Percentiles rank a stretch among this genome's conserved stretches.
Evolutionary conservation across 73 alveolate species (phyloP).

Genomic region (Diophrys appendiculata): DNA sequence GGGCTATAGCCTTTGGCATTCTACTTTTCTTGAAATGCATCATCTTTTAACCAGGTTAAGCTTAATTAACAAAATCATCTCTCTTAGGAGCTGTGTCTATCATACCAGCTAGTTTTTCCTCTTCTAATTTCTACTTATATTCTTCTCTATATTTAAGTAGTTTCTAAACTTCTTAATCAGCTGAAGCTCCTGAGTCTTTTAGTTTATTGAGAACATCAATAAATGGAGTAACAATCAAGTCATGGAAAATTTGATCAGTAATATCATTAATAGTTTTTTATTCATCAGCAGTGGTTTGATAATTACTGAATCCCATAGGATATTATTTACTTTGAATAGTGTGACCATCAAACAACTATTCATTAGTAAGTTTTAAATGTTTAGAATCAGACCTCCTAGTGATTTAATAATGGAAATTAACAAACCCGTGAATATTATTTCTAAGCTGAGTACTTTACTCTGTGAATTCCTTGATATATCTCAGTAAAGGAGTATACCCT

Average conservation of each 20-base stretch:
- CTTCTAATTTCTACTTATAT: not conserved
- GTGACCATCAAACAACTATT: too few species aligned
- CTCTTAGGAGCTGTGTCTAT: not conserved
- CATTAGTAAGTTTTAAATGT: too few species aligned
- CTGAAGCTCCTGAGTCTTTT: not conserved
- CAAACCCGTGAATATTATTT: not conserved
- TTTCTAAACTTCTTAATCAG: not conserved
- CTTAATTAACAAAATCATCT: not conserved
- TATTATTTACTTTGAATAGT: too few species aligned
- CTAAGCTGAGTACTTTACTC: not conserved
- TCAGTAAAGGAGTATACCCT: constrained; percentile 90
- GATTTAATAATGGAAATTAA: too few species aligned
- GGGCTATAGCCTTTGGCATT: not conserved
- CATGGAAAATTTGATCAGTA: constrained; percentile 2
- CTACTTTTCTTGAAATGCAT: not conserved
- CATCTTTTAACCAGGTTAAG: not conserved
- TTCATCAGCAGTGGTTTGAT: not conserved
- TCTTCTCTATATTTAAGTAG: not conserved
- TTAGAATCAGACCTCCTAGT: too few species aligned
- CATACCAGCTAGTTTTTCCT: not conserved
- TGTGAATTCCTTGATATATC: constrained; percentile 25
- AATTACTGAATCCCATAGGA: not conserved
- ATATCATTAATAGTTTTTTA: constrained; percentile 6
- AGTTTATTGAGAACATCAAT: not conserved
- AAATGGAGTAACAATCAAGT: not conserved